A percentile compares a stretch with the other conserved stretches of the same genome.
These are phyloP conservation scores for Aphanomyces cochlioides DNA, from an alignment of 352 stramenopile species.

Conservation along the genomic window DNA sequence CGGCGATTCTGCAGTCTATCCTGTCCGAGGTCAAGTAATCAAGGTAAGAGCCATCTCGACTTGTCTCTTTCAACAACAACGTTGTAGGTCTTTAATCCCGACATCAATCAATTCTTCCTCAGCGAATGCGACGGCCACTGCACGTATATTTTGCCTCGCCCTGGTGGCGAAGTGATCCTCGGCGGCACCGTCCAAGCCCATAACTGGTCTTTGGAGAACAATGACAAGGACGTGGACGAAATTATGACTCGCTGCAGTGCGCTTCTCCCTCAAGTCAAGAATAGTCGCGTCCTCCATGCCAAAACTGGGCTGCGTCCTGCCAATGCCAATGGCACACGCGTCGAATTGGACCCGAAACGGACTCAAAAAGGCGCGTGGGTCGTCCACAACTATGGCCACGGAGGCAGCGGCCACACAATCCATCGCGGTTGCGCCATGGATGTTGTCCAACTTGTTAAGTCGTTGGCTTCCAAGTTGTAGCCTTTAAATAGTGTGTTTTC, in stretches of 20 bases:
- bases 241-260: conserved; percentile 51
- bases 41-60: conserved; percentile 35
- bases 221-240: conserved; percentile 42
- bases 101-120: conserved; percentile 50
- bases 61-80: background rate
- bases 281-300: conserved; percentile 41
- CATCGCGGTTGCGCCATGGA: conserved; percentile 64
- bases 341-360: conserved; percentile 43
- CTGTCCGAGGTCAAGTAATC: conserved; percentile 60
- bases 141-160: conserved; percentile 67
- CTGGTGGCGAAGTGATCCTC: conserved; percentile 54
- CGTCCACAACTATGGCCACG: conserved; percentile 73
- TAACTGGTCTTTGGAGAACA: conserved; percentile 46
- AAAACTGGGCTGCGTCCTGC: conserved; percentile 49
- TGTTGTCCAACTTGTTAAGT: conserved; percentile 35
- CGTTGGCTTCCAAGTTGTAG: conserved; percentile 13
- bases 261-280: conserved; percentile 43
- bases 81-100: conserved; percentile 43
- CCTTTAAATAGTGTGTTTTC: background rate
- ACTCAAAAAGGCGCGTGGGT: conserved; percentile 41
- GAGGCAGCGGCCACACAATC: conserved; percentile 60
- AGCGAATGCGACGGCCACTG: conserved; percentile 47
- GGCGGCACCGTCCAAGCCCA: conserved; percentile 60
- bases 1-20: conserved; percentile 42
- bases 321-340: conserved; percentile 41